These are phyloP conservation scores for Bauhinia variegata DNA, from an alignment of 306 rosid species.

Conservation along the genomic window DNA sequence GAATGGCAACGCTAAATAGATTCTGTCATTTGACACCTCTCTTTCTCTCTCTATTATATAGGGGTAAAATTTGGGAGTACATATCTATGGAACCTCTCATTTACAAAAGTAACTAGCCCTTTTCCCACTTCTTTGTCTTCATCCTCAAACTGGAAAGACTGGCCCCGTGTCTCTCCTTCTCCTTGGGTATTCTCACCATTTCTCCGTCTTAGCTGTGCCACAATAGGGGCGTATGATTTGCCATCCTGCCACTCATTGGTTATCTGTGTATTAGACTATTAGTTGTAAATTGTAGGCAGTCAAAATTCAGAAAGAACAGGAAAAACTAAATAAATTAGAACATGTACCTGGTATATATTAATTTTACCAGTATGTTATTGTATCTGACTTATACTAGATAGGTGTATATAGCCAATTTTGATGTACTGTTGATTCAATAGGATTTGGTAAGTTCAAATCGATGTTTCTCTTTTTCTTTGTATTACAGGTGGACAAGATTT, in stretches of 20 bases:
- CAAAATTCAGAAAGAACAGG: background rate
- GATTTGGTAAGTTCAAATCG: conserved; percentile 26
- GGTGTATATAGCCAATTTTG: conserved; percentile 27
- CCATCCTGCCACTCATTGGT: conserved; percentile 10
- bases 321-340: background rate
- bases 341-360: background rate
- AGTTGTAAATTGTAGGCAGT: background rate
- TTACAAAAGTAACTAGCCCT: too few relatives aligned
- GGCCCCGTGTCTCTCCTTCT: too few relatives aligned
- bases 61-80: too few relatives aligned
- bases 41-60: too few relatives aligned
- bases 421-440: conserved; percentile 19
- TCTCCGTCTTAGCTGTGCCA: too few relatives aligned
- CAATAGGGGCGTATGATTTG: too few relatives aligned
- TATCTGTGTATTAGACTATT: background rate
- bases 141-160: too few relatives aligned
- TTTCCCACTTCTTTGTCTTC: background rate
- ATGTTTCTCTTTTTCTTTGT: conserved; percentile 24
- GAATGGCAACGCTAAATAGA: too few relatives aligned
- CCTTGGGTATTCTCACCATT: background rate
- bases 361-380: background rate
- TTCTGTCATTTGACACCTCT: too few relatives aligned
- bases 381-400: conserved; percentile 7
- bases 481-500: conserved; percentile 87
- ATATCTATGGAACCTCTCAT: too few relatives aligned